Conservation (phyloP, 75 land plant species). For the Chamaecyparis obtusa region DNA sequence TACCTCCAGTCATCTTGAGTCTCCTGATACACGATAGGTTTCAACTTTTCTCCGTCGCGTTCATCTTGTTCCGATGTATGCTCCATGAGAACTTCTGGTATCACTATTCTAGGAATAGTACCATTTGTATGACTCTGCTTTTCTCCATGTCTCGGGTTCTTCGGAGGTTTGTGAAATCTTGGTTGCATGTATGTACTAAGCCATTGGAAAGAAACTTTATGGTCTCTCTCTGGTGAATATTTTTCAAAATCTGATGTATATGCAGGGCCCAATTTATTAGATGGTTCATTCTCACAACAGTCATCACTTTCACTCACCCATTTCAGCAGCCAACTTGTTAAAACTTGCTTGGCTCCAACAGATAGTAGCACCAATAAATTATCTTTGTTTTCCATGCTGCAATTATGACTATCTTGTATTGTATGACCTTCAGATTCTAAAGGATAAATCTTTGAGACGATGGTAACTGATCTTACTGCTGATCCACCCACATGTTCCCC, state of each 20-base stretch:
- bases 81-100: not conserved
- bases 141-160: not conserved
- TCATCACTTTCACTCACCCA: conserved; percentile 22
- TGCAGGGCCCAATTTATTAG: not conserved
- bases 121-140: not conserved
- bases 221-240: conserved; percentile 3
- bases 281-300: conserved; percentile 4
- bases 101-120: not conserved
- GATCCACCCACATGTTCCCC: conserved; percentile 99
- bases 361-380: conserved; percentile 61
- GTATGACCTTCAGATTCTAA: conserved; percentile 1
- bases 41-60: not conserved
- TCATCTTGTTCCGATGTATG: not conserved
- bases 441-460: conserved; percentile 37
- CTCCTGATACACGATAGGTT: conserved; percentile 9
- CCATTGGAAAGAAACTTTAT: conserved; percentile 58
- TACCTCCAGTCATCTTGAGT: conserved; percentile 74
- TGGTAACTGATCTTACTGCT: conserved; percentile 81
- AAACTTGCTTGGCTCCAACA: conserved; percentile 92
- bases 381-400: conserved; percentile 14
- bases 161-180: conserved; percentile 19
- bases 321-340: conserved; percentile 76
- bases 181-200: conserved; percentile 70
- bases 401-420: not conserved
- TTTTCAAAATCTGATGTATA: conserved; percentile 1